These are phyloP conservation scores for Vigna nakashimae DNA, from an alignment of 306 rosid species.

Conservation along the genomic window DNA sequence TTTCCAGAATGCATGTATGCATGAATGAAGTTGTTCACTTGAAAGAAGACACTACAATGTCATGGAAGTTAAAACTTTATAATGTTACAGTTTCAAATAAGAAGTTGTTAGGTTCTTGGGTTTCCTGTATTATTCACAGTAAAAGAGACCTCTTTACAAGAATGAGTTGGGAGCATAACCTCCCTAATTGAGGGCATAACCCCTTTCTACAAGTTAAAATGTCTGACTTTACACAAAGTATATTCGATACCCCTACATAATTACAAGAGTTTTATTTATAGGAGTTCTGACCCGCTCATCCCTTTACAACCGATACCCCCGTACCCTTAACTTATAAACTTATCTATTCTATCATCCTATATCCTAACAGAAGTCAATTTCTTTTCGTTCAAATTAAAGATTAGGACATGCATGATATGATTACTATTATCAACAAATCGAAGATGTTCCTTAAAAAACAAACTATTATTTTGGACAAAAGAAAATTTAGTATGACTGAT, in stretches of 20 bases:
- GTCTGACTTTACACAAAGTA: too few relatives aligned
- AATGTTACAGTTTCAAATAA: slow-evolving; percentile 26
- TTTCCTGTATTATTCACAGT: too few relatives aligned
- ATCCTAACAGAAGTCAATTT: not conserved
- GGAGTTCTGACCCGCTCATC: too few relatives aligned
- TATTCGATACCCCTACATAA: too few relatives aligned
- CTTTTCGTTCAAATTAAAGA: slow-evolving; percentile 26
- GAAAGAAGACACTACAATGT: slow-evolving; percentile 55
- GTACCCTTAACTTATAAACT: too few relatives aligned
- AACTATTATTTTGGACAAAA: not conserved
- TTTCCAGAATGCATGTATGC: slow-evolving; percentile 99
- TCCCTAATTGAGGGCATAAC: too few relatives aligned
- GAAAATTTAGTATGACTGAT: not conserved
- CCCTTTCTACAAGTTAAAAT: too few relatives aligned
- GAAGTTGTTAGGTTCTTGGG: too few relatives aligned
- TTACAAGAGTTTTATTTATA: too few relatives aligned
- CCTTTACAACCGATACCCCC: too few relatives aligned
- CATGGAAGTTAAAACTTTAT: slow-evolving; percentile 50
- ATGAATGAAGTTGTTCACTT: slow-evolving; percentile 99
- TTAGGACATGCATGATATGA: not conserved
- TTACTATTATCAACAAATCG: not conserved
- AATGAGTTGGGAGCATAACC: too few relatives aligned
- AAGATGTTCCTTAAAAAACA: slow-evolving; percentile 7
- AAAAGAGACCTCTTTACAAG: too few relatives aligned
- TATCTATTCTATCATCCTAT: not conserved